Conservation (phyloP, 306 rosid genomes). For the Quillaja saponaria region DNA sequence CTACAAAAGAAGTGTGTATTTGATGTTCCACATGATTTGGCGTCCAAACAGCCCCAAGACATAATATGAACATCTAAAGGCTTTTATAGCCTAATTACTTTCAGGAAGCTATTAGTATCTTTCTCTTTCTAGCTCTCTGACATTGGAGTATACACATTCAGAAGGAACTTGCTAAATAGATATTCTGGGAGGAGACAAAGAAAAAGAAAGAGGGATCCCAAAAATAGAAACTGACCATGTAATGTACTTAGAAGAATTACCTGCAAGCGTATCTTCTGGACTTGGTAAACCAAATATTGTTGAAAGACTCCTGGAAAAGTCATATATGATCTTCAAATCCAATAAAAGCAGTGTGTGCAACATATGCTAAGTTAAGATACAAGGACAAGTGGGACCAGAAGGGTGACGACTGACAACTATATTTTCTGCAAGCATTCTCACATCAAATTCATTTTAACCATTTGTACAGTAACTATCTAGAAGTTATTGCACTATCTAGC, state of each 20-base stretch:
- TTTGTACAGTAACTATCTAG: too few relatives aligned
- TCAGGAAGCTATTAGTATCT: slow-evolving; percentile 5
- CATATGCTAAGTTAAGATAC: too few relatives aligned
- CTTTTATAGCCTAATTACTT: slow-evolving; percentile 3
- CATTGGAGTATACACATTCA: too few relatives aligned
- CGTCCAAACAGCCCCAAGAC: slow-evolving; percentile 16
- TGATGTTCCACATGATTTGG: slow-evolving; percentile 4
- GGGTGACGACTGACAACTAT: too few relatives aligned
- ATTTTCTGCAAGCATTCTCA: too few relatives aligned
- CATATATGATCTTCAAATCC: slow-evolving; percentile 15
- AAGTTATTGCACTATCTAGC: not conserved
- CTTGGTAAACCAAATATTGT: slow-evolving; percentile 94
- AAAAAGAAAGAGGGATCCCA: slow-evolving; percentile 16
- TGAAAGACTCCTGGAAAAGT: slow-evolving; percentile 80
- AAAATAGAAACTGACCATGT: slow-evolving; percentile 5
- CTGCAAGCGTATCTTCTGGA: slow-evolving; percentile 95
- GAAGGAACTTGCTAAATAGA: too few relatives aligned
- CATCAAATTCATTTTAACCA: too few relatives aligned
- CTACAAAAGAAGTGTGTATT: slow-evolving; percentile 40
- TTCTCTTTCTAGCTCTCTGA: too few relatives aligned
- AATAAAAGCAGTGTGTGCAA: too few relatives aligned
- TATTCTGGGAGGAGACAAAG: too few relatives aligned
- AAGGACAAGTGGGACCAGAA: too few relatives aligned
- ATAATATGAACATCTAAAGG: slow-evolving; percentile 17
- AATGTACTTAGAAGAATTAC: slow-evolving; percentile 36